Evolutionary conservation across 345 rosid genomes (phyloP).

Genomic region (Dipteronia dyeriana): DNA sequence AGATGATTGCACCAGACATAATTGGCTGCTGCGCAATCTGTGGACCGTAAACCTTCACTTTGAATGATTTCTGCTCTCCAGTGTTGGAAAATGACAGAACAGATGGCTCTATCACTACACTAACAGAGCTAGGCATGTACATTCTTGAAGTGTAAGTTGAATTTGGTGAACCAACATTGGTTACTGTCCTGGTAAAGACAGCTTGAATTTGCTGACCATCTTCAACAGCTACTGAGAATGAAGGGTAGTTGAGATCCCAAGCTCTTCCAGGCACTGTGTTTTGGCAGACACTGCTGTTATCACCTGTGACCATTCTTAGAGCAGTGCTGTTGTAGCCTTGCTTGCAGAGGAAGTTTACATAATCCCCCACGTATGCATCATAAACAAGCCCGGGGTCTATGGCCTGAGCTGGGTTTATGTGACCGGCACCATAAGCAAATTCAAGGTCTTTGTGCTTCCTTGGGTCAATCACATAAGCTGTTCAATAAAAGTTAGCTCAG

Average conservation of each 20-base stretch:
- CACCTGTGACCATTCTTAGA: conserved; percentile 31
- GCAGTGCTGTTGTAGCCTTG: conserved; percentile 40
- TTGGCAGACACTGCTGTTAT: conserved; percentile 31
- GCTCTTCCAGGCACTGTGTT: conserved; percentile 32
- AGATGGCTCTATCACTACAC: conserved; percentile 29
- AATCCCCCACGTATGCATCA: conserved; percentile 35
- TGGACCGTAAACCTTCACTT: conserved; percentile 29
- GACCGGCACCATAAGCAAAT: conserved; percentile 46
- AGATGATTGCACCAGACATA: conserved; percentile 34
- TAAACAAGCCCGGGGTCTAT: conserved; percentile 40
- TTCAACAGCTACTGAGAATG: conserved; percentile 37
- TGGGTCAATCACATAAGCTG: conserved; percentile 30
- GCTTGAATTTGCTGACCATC: conserved; percentile 32
- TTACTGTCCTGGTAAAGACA: conserved; percentile 41
- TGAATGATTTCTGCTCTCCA: conserved; percentile 35
- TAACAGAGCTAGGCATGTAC: conserved; percentile 20
- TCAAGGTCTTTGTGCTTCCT: conserved; percentile 36
- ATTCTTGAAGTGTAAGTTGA: conserved; percentile 32
- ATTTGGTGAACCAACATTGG: conserved; percentile 46
- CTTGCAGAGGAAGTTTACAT: conserved; percentile 50
- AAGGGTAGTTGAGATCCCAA: conserved; percentile 51
- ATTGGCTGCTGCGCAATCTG: conserved; percentile 29
- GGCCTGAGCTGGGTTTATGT: conserved; percentile 39
- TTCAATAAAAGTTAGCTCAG: neutral
- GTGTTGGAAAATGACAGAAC: conserved; percentile 30